phyloP scores from a whole-genome alignment of 2,329 filamentous ascomycete genomes.

The Cordyceps farinosa region DNA sequence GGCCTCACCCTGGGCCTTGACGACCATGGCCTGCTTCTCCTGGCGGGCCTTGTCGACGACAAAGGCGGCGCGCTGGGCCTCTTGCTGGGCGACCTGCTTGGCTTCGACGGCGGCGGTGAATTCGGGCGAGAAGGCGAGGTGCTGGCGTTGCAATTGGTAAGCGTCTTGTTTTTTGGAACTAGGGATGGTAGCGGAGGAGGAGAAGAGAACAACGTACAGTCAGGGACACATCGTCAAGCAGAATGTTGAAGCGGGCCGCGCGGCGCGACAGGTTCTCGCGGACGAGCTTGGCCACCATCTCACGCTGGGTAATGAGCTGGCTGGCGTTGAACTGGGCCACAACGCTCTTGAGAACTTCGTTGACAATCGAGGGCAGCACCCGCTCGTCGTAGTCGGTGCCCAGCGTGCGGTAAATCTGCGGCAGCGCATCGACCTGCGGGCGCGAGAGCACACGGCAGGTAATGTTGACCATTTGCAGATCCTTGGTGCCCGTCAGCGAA shows the following conservation, averaged over 20 bases:
- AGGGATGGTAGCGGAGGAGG: no score
- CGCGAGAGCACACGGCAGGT: slow-evolving; percentile 97
- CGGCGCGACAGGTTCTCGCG: slow-evolving; percentile 88
- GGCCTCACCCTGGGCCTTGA: slow-evolving; percentile 97
- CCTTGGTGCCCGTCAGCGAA: slow-evolving; percentile 96
- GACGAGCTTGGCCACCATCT: slow-evolving; percentile 88
- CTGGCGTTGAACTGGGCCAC: slow-evolving; percentile 98
- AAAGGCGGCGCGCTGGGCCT: slow-evolving; percentile 95
- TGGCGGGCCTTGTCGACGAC: slow-evolving; percentile 98
- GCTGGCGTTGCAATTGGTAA: slow-evolving; percentile 41
- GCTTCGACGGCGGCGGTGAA: slow-evolving; percentile 71
- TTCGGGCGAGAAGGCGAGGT: slow-evolving; percentile 69
- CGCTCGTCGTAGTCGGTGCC: slow-evolving; percentile 96
- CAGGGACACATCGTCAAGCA: slow-evolving; percentile 93
- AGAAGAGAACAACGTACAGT: slow-evolving; percentile 58
- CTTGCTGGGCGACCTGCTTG: slow-evolving; percentile 78
- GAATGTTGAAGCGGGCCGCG: slow-evolving; percentile 94
- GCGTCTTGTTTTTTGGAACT: neutral
- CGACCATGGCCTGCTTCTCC: slow-evolving; percentile 98
- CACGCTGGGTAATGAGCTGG: slow-evolving; percentile 97
- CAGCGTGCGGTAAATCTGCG: slow-evolving; percentile 94
- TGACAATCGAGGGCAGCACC: slow-evolving; percentile 94
- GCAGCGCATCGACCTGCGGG: slow-evolving; percentile 81
- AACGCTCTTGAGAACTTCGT: slow-evolving; percentile 97
- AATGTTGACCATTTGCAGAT: slow-evolving; percentile 99